Conservation (phyloP, 2,329 filamentous ascomycete species). For the Xylaria sp. region DNA sequence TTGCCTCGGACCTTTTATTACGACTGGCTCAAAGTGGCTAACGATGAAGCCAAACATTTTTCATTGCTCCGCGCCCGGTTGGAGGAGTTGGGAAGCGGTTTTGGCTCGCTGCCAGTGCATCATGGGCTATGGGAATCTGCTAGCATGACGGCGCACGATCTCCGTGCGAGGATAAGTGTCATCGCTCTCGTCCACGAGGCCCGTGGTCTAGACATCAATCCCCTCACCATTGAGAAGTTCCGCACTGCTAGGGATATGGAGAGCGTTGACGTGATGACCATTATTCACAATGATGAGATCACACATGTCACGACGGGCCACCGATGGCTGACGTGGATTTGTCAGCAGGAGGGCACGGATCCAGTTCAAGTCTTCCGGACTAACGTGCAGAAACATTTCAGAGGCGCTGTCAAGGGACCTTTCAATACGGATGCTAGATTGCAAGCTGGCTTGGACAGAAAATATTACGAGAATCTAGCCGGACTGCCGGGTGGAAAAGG, state of each 20-base stretch:
- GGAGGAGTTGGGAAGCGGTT: conserved; percentile 51
- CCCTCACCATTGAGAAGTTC: conserved; percentile 54
- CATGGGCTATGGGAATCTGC: conserved; percentile 53
- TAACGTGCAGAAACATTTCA: conserved; percentile 50
- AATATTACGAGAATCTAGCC: conserved; percentile 47
- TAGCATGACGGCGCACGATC: conserved; percentile 48
- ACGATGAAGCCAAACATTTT: conserved; percentile 55
- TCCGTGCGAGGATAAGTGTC: conserved; percentile 52
- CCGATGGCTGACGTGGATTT: conserved; percentile 54
- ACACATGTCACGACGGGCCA: conserved; percentile 55
- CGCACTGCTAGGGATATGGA: conserved; percentile 47
- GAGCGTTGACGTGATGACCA: conserved; percentile 48
- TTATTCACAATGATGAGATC: conserved; percentile 56
- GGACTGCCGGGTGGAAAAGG: conserved; percentile 36
- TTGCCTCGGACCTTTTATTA: conserved; percentile 53
- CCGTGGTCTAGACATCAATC: conserved; percentile 53
- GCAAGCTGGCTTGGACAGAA: conserved; percentile 50
- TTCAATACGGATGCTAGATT: conserved; percentile 51
- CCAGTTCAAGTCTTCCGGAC: conserved; percentile 51
- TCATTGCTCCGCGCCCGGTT: conserved; percentile 51
- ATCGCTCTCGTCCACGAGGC: conserved; percentile 55
- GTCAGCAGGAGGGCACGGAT: conserved; percentile 50
- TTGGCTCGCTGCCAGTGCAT: conserved; percentile 52
- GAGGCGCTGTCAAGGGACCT: conserved; percentile 49
- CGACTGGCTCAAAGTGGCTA: conserved; percentile 55